Evolutionary conservation across 83 land plant genomes (phyloP).

Genomic region (Diphasiastrum complanatum): DNA sequence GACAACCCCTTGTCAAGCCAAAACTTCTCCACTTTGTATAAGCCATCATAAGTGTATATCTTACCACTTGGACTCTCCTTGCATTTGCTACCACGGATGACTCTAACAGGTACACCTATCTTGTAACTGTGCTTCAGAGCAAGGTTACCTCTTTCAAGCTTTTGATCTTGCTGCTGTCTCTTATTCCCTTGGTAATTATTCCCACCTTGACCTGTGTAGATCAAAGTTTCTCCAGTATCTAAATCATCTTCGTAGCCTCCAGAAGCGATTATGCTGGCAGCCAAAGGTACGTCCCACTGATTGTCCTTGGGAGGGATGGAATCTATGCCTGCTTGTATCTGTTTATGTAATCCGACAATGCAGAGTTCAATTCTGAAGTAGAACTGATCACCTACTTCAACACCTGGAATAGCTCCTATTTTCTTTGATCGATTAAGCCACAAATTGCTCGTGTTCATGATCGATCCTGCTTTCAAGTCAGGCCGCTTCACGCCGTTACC

Average conservation of each 20-base stretch:
- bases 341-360: slow-evolving; percentile 13
- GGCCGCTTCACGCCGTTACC: slow-evolving; percentile 7
- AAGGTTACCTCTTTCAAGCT: slow-evolving; percentile 17
- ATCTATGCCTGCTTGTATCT: slow-evolving; percentile 13
- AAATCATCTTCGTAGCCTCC: slow-evolving; percentile 15
- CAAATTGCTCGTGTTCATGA: not conserved
- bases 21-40: not conserved
- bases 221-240: slow-evolving; percentile 10
- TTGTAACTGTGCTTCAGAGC: slow-evolving; percentile 9
- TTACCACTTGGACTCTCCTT: slow-evolving; percentile 5
- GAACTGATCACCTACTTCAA: slow-evolving; percentile 14
- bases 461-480: slow-evolving; percentile 11
- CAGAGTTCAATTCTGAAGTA: slow-evolving; percentile 16
- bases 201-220: slow-evolving; percentile 23
- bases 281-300: slow-evolving; percentile 1
- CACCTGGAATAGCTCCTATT: slow-evolving; percentile 15
- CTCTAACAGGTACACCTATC: not conserved
- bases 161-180: slow-evolving; percentile 10
- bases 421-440: not conserved
- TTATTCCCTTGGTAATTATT: not conserved
- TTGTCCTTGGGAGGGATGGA: slow-evolving; percentile 7
- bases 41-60: slow-evolving; percentile 6
- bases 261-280: slow-evolving; percentile 13
- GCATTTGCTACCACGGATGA: not conserved
- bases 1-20: not conserved